Conservation (phyloP, 2,329 filamentous ascomycete species). For the Stemphylium vesicarium region DNA sequence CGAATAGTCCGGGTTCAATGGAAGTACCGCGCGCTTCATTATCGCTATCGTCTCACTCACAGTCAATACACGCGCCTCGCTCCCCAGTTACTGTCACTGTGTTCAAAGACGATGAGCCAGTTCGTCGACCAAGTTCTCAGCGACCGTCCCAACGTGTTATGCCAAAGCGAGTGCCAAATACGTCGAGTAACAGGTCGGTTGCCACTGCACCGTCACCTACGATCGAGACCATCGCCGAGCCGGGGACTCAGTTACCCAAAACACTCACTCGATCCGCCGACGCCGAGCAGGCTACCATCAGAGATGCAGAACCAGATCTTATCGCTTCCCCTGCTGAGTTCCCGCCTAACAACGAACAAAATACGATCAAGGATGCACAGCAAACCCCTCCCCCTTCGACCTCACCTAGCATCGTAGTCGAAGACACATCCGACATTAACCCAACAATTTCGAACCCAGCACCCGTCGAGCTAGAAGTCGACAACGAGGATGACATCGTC, state of each 20-base stretch:
- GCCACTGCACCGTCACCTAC: neutral
- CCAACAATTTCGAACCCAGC: neutral
- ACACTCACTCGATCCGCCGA: no score
- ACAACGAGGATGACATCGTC: slow-evolving; percentile 6
- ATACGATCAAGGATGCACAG: neutral
- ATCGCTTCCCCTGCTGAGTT: neutral
- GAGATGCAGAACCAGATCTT: no score
- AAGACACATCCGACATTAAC: neutral
- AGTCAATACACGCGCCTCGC: neutral
- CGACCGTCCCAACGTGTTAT: slow-evolving; percentile 5
- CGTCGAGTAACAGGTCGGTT: neutral
- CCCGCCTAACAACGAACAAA: neutral
- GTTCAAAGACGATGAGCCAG: neutral
- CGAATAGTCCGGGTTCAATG: neutral
- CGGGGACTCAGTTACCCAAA: neutral
- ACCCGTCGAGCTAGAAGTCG: neutral
- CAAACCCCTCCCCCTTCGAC: neutral
- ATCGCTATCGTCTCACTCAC: neutral
- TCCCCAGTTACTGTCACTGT: neutral
- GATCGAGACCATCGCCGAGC: neutral
- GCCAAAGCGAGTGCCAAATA: neutral
- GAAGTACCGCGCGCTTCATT: neutral
- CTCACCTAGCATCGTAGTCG: neutral
- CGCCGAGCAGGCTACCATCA: no score
- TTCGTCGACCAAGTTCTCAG: slow-evolving; percentile 8